Evolutionary conservation across 2,329 filamentous ascomycete species (phyloP).

Genomic region (Epichloe bromicola): DNA sequence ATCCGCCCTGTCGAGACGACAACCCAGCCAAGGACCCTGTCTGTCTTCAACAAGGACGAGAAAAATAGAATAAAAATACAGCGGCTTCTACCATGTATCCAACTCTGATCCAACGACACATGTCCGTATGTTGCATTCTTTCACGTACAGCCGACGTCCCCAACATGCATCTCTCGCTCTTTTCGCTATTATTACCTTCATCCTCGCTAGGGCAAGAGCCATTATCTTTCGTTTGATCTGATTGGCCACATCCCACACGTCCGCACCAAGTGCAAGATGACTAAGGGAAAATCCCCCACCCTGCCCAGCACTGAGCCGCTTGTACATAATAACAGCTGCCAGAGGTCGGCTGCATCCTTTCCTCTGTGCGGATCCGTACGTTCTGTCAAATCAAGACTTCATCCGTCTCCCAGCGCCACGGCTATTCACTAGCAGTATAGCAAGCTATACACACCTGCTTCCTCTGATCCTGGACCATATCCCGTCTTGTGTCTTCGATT

Average conservation of each 20-base stretch:
- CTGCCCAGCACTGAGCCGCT: neutral
- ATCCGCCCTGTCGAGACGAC: no score
- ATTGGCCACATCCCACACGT: slow-evolving; percentile 3
- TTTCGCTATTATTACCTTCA: slow-evolving; percentile 2
- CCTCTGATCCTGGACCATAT: neutral
- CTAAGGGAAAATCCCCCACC: neutral
- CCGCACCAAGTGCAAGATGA: neutral
- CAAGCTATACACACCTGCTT: neutral
- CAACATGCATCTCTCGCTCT: no score
- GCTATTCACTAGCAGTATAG: neutral
- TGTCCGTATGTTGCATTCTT: slow-evolving; percentile 1
- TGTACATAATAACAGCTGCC: neutral
- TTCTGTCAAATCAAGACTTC: neutral
- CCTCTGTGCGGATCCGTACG: neutral
- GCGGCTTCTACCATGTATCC: no score
- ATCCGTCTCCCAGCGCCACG: neutral
- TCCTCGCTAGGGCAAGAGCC: slow-evolving; percentile 1
- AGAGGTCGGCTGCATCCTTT: neutral
- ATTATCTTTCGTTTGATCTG: slow-evolving; percentile 3
- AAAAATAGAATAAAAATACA: no score
- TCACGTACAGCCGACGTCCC: neutral
- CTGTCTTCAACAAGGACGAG: no score
- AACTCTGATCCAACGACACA: no score
- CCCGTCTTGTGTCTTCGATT: neutral
- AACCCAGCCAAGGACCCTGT: no score